These are phyloP conservation scores for Salix purpurea DNA, from an alignment of 345 rosid genomes.

Conservation along the genomic window DNA sequence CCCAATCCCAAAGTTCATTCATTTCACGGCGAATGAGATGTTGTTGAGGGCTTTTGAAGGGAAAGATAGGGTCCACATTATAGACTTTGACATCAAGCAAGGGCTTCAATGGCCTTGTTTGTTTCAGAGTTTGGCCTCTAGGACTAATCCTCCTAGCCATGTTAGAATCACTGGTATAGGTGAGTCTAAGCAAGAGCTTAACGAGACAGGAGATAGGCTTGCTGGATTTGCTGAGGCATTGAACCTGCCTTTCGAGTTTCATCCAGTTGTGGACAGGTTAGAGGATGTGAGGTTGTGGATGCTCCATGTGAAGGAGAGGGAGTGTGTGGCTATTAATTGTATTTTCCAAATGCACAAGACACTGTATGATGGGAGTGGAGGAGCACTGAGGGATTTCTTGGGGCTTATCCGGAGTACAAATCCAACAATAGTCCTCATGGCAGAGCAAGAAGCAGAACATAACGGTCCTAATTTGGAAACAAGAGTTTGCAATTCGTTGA, in stretches of 20 bases:
- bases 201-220: slow-evolving; percentile 89
- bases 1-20: slow-evolving; percentile 87
- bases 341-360: slow-evolving; percentile 81
- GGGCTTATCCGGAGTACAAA: slow-evolving; percentile 84
- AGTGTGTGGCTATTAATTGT: slow-evolving; percentile 77
- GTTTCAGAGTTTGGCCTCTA: slow-evolving; percentile 85
- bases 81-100: slow-evolving; percentile 95
- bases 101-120: slow-evolving; percentile 97
- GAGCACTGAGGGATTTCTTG: slow-evolving; percentile 64
- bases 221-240: slow-evolving; percentile 73
- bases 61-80: slow-evolving; percentile 83
- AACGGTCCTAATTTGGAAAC: slow-evolving; percentile 48
- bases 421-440: slow-evolving; percentile 56
- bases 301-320: slow-evolving; percentile 96
- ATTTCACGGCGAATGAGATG: slow-evolving; percentile 88
- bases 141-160: slow-evolving; percentile 73
- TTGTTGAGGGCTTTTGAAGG: slow-evolving; percentile 86
- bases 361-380: slow-evolving; percentile 63
- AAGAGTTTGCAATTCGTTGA: slow-evolving; percentile 65
- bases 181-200: slow-evolving; percentile 84
- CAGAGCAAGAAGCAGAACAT: slow-evolving; percentile 84
- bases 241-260: slow-evolving; percentile 86
- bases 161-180: slow-evolving; percentile 89
- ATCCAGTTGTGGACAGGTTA: slow-evolving; percentile 87
- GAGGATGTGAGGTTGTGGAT: slow-evolving; percentile 98